Conservation (phyloP, 2,329 filamentous ascomycete genomes). For the Cladophialophora carrionii region DNA sequence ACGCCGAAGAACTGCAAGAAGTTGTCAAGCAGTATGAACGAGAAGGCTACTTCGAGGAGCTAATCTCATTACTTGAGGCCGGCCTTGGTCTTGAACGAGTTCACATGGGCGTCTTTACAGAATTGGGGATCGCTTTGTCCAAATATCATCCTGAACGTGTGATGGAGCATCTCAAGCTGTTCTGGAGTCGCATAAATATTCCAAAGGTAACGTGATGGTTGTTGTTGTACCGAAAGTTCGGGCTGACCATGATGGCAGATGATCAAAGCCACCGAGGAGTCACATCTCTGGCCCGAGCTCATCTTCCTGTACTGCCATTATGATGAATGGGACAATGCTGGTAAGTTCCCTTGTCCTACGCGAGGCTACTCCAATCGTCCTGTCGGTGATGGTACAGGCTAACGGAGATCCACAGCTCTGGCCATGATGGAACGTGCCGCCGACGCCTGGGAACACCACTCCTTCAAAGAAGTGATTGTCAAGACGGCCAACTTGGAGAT, state of each 20-base stretch:
- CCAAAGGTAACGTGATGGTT: slow-evolving; percentile 62
- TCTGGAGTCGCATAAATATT: slow-evolving; percentile 98
- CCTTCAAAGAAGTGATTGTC: slow-evolving; percentile 97
- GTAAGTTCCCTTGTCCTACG: neutral
- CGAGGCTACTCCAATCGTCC: neutral
- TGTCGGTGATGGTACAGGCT: neutral
- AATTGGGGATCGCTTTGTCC: slow-evolving; percentile 85
- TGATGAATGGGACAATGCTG: slow-evolving; percentile 97
- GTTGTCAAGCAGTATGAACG: slow-evolving; percentile 96
- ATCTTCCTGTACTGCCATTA: slow-evolving; percentile 99
- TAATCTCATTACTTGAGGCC: slow-evolving; percentile 91
- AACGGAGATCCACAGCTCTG: slow-evolving; percentile 54
- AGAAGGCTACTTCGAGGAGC: slow-evolving; percentile 97
- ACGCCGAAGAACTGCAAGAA: slow-evolving; percentile 90
- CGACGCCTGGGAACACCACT: slow-evolving; percentile 98
- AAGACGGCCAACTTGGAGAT: slow-evolving; percentile 99
- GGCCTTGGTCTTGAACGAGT: slow-evolving; percentile 88
- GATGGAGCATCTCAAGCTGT: slow-evolving; percentile 98
- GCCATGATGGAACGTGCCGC: slow-evolving; percentile 97
- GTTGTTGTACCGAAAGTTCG: neutral
- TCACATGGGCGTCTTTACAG: slow-evolving; percentile 97
- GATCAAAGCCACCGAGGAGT: slow-evolving; percentile 89
- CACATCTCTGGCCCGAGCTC: slow-evolving; percentile 94
- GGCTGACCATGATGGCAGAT: slow-evolving; percentile 51
- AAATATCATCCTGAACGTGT: slow-evolving; percentile 94